Evolutionary conservation across 305 asterid species (phyloP), one percentile per base, ranked within the genome.

Genomic region (Lippia alba): DNA sequence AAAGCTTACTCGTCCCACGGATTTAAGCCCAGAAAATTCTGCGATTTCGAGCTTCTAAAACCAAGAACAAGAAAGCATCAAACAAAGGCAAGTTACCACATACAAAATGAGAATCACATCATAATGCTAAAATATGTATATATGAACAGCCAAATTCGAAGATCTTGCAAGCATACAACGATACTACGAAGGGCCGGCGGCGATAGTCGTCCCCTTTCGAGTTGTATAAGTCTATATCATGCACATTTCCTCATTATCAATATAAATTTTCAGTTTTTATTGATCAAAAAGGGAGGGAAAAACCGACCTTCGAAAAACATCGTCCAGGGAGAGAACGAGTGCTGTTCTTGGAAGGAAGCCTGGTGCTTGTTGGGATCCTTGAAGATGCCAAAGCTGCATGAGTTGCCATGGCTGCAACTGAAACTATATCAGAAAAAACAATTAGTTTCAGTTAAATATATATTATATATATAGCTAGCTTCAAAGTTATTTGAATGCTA

Each of bases 361-460:
- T 85, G 11, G 89, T 79, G 82, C 76, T 81, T 41, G 86, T 78
- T 54, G 95, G 95, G 87, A 92, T 87, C 80, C 93, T 87, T 78
- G 97, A 90, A 79, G 90, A 90, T 56, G 89, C 96, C 78, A 92
- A 79, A 82, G 98, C 96, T 85, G 96, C 92, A 75, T 92, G 81
- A 79, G 91, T 81, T 44, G 98, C 96, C 98, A 87, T 90, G 74
- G 83, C 82, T 84, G 89, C 91, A 68, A 78, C 82, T 78, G 69
- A 69, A 81, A 73, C 79, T 75, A 24, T 18, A 24, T 50, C 64
- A 34, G 54, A 14, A 51, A 17, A 62, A 49, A 49, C n/a, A 2
- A 49, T 44, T n/a, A 51, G 69, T 48, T 53, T n/a, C 53, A 36
- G 40, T 12, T 65, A 24, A 54, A 53, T 74, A 36, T 75, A 56